phyloP scores from a whole-genome alignment of 306 rosid genomes.

The Cyamopsis tetragonoloba region DNA sequence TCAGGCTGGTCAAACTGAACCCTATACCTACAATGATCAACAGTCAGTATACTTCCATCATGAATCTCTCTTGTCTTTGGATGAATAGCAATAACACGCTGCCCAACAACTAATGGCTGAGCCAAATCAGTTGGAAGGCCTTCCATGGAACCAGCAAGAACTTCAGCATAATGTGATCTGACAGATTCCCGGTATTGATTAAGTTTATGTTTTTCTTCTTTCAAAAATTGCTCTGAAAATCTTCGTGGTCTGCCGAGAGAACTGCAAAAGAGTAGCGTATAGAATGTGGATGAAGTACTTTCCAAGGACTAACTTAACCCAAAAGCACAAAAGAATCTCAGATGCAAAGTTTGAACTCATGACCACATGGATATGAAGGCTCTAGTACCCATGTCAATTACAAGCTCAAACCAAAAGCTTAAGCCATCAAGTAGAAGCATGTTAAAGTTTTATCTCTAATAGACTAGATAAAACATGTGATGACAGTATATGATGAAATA shows the following conservation, averaged over 20 bases:
- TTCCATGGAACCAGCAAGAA: constrained; percentile 70
- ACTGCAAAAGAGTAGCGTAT: constrained; percentile 51
- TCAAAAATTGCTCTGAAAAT: constrained; percentile 77
- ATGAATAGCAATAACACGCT: constrained; percentile 75
- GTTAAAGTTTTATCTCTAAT: constrained; percentile 15
- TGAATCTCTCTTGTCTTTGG: constrained; percentile 77
- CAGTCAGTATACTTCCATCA: constrained; percentile 74
- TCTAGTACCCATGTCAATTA: constrained; percentile 9
- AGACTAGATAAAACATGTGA: constrained; percentile 19
- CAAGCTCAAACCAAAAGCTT: constrained; percentile 15
- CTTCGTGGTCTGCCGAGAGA: constrained; percentile 95
- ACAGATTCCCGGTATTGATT: constrained; percentile 85
- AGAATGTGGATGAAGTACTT: constrained; percentile 15
- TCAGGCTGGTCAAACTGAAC: constrained; percentile 85
- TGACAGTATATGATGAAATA: constrained; percentile 4
- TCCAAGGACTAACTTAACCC: constrained; percentile 20
- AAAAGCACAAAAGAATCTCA: not conserved
- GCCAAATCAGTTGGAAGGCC: constrained; percentile 94
- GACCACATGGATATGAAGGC: not conserved
- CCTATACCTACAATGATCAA: constrained; percentile 58
- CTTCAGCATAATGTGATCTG: constrained; percentile 85
- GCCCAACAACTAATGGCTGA: constrained; percentile 79
- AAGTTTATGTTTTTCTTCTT: constrained; percentile 83
- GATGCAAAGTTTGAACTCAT: constrained; percentile 1
- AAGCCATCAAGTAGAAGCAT: constrained; percentile 9